Percentiles rank a stretch among this genome's conserved stretches.
These are phyloP conservation scores for Tuber umbilicatum DNA, from an alignment of 495 filamentous ascomycete species.

Conservation along the genomic window DNA sequence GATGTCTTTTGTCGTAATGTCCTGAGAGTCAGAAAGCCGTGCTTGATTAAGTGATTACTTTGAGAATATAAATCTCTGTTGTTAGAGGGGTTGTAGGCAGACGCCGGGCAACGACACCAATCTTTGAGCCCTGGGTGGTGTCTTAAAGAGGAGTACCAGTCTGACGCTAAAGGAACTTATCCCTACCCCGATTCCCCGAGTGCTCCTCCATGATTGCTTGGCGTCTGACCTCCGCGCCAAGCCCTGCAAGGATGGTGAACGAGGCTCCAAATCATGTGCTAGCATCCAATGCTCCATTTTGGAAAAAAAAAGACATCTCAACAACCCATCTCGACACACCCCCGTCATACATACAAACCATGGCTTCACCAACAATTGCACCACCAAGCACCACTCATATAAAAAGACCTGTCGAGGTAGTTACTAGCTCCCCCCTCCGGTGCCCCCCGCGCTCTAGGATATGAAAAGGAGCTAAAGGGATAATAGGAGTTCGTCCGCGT, in stretches of 20 bases:
- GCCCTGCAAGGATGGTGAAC: background rate
- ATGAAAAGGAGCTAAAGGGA: slow-evolving; percentile 31
- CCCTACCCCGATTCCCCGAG: background rate
- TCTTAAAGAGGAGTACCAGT: background rate
- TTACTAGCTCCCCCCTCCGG: slow-evolving; percentile 4
- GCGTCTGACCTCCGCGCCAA: background rate
- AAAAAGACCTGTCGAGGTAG: slow-evolving; percentile 21
- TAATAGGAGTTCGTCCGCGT: slow-evolving; percentile 46
- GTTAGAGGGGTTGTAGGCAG: background rate
- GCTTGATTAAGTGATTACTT: background rate
- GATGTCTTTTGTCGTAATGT: background rate
- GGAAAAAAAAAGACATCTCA: background rate
- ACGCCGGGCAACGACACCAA: background rate
- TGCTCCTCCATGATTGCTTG: background rate
- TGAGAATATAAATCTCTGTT: background rate
- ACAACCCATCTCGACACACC: background rate
- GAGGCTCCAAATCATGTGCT: background rate
- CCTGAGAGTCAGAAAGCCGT: background rate
- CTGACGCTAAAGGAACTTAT: background rate
- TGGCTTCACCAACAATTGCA: slow-evolving; percentile 28
- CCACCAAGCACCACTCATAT: slow-evolving; percentile 9
- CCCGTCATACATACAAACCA: background rate
- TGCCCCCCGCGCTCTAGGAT: background rate
- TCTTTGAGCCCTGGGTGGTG: background rate
- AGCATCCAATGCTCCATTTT: background rate